Base-by-base conservation (phyloP, 1,284 basidiomycete species). In the Pseudozyma flocculosa region DNA sequence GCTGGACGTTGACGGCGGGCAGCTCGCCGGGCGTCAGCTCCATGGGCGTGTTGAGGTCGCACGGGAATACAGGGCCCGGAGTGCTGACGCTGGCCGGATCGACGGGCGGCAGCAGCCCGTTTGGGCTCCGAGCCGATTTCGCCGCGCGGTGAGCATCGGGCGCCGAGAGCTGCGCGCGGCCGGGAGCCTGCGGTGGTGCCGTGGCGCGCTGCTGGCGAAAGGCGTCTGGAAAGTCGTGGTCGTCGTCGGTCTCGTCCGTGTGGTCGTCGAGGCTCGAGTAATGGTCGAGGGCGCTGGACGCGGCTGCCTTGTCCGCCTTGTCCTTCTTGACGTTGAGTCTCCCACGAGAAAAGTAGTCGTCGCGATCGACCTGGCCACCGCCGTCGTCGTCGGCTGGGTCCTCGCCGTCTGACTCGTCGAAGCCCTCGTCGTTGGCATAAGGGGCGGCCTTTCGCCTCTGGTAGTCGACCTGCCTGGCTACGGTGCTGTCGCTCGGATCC, bases 1-100 rank as follows among this genome's bases (percentile, higher is more conserved):
- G 68, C 43, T 59, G 53, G 14, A 65, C 62, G 29, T 69, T 54
- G 39, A 70, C 45, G 40, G 63, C 53, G 34, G 70, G 70, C 18
- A 60, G 62, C 24, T 64, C 64, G 17, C 48, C 48, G 2, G 65
- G 66, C 32, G 45, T 47, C 3, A 48, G 21, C 29, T 53, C 50
- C n/a, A 47, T 46, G 0, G 59, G 56, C 5, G 54, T 66, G 29
- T 61, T 59, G 2, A 66, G 59, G 38, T 66, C 63, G 22, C 42
- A 41, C 1, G 63, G 58, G 22, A 66, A 66, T 39, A 42, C 54
- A 9, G 63, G 63, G 19, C 63, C 63, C 0, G 62, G 57, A 1
- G 62, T 65, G 14, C 56, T 44, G 40, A 64, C 45, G 2, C 39
- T 41, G 17, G 41, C 26, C 9, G 50, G 29, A 36, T 51, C 60